phyloP scores from a whole-genome alignment of 768 basidiomycete genomes.

The Agrocybe chaxingu region DNA sequence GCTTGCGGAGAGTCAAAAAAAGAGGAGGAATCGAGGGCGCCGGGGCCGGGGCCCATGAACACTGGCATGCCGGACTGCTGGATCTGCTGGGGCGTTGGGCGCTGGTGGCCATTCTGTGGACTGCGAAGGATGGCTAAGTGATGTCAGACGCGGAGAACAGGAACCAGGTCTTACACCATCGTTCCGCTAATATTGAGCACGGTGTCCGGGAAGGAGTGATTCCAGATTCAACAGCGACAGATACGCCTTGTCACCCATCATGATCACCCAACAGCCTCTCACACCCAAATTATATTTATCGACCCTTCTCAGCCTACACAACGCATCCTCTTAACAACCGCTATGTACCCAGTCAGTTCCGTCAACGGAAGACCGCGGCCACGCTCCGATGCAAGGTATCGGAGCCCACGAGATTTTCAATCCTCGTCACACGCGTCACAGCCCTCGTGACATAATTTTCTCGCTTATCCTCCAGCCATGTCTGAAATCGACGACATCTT shows the following conservation, averaged over 20 bases:
- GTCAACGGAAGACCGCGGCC: too few species aligned
- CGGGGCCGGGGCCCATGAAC: slow-evolving; percentile 25
- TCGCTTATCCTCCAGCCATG: slow-evolving; percentile 27
- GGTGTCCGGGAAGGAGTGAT: neutral
- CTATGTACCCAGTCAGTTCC: too few species aligned
- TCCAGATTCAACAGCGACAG: slow-evolving; percentile 12
- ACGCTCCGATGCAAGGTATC: too few species aligned
- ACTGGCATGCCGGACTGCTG: slow-evolving; percentile 29
- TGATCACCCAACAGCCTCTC: neutral
- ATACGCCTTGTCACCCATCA: slow-evolving; percentile 5
- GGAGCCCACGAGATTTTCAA: too few species aligned
- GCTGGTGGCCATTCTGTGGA: slow-evolving; percentile 39
- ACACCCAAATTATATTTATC: neutral
- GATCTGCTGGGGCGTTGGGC: slow-evolving; percentile 22
- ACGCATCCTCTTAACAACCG: too few species aligned
- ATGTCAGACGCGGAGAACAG: neutral
- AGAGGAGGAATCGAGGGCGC: slow-evolving; percentile 34
- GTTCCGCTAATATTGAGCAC: neutral
- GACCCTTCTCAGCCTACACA: too few species aligned
- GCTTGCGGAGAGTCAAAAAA: slow-evolving; percentile 65
- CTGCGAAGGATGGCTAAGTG: slow-evolving; percentile 11
- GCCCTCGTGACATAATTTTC: slow-evolving; percentile 6
- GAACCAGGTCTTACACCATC: slow-evolving; percentile 10
- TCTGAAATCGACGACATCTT: slow-evolving; percentile 90
- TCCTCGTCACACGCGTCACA: slow-evolving; percentile 8